Conservation (phyloP, 2,329 filamentous ascomycete genomes). For the Alternaria longipes region DNA sequence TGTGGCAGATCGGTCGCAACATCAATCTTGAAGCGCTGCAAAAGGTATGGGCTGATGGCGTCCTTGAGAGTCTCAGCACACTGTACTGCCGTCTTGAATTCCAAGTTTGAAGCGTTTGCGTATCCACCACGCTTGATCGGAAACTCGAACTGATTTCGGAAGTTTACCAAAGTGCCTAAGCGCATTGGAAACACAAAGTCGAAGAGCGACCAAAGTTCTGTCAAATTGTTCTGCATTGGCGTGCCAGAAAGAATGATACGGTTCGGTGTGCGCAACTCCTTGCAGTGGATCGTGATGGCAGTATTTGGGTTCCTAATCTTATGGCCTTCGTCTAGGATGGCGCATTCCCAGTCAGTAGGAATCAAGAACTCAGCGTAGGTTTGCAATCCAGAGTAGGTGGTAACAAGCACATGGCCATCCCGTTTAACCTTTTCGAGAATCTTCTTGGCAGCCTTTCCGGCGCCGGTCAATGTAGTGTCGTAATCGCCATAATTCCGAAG, state of each 20-base stretch:
- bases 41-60: conserved; percentile 88
- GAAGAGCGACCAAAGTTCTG: conserved; percentile 95
- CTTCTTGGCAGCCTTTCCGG: conserved; percentile 74
- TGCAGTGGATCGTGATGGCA: conserved; percentile 92
- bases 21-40: conserved; percentile 92
- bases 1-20: conserved; percentile 93
- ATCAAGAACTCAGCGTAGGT: conserved; percentile 86
- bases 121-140: conserved; percentile 94
- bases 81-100: conserved; percentile 92
- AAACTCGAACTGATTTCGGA: conserved; percentile 89
- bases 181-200: conserved; percentile 98
- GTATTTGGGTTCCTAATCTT: conserved; percentile 98
- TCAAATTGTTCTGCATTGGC: conserved; percentile 96
- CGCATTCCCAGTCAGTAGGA: conserved; percentile 88
- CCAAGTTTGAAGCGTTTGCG: conserved; percentile 90
- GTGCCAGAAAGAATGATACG: conserved; percentile 94
- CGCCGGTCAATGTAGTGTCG: conserved; percentile 58
- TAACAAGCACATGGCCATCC: conserved; percentile 92
- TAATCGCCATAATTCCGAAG: conserved; percentile 57
- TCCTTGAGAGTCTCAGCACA: conserved; percentile 95
- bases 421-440: conserved; percentile 84
- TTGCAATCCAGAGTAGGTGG: conserved; percentile 95
- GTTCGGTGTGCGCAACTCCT: conserved; percentile 89
- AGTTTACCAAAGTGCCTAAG: conserved; percentile 88
- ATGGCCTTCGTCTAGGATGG: conserved; percentile 94